Percentiles rank a stretch among this genome's conserved stretches.
Conservation (phyloP, 495 filamentous ascomycete genomes). For the Penicillium odoratum region DNA sequence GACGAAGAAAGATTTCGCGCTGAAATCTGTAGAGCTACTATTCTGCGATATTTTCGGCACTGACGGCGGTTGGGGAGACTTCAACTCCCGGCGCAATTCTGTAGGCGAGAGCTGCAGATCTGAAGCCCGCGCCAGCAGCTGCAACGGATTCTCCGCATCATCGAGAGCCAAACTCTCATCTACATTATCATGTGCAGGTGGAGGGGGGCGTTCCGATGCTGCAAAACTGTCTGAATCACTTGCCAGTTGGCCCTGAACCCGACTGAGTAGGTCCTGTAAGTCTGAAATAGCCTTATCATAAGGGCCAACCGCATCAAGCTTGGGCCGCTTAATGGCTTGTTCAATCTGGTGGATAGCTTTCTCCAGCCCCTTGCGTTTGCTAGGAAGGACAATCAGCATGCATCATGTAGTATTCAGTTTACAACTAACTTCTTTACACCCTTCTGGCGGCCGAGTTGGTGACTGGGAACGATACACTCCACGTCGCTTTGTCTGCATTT, state of each 20-base stretch:
- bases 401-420: background rate
- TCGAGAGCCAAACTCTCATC: conserved; percentile 61
- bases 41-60: conserved; percentile 13
- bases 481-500: conserved; percentile 58
- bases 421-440: conserved; percentile 68
- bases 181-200: conserved; percentile 28
- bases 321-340: conserved; percentile 66
- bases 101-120: conserved; percentile 61
- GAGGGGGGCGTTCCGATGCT: conserved; percentile 24
- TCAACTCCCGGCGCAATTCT: conserved; percentile 19
- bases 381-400: conserved; percentile 29
- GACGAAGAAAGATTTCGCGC: conserved; percentile 58
- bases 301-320: conserved; percentile 43
- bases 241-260: conserved; percentile 38
- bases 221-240: conserved; percentile 29
- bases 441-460: conserved; percentile 70
- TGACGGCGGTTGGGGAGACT: conserved; percentile 17
- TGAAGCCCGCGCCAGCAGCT: conserved; percentile 68
- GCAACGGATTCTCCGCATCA: conserved; percentile 72
- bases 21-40: conserved; percentile 10
- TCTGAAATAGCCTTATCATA: conserved; percentile 57
- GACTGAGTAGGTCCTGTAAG: conserved; percentile 55
- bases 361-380: conserved; percentile 71
- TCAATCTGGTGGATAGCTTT: conserved; percentile 74
- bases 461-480: conserved; percentile 65